These are phyloP conservation scores for Neofusicoccum cordaticola DNA, from an alignment of 2,329 filamentous ascomycete genomes.

Conservation along the genomic window DNA sequence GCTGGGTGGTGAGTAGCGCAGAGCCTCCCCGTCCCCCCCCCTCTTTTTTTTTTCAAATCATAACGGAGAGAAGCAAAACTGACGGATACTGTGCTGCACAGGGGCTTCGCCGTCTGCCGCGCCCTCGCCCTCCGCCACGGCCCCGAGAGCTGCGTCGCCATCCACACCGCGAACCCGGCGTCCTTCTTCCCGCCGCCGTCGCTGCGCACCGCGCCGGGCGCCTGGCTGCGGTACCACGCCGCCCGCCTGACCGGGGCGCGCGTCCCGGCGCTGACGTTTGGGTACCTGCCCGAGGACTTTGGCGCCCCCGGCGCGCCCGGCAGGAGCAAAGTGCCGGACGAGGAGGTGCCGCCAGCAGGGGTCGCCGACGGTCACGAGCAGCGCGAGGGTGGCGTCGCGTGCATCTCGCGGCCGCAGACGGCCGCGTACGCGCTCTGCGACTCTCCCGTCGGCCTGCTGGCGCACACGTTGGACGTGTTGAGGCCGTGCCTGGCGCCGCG, in stretches of 20 bases:
- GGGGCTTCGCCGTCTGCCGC: constrained; percentile 44
- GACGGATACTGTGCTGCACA: constrained; percentile 18
- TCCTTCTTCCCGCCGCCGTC: constrained; percentile 54
- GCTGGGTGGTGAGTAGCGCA: constrained; percentile 43
- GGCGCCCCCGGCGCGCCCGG: no score
- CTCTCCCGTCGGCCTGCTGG: constrained; percentile 36
- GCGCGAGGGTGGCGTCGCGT: not conserved
- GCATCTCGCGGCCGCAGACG: constrained; percentile 30
- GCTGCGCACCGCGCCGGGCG: constrained; percentile 42
- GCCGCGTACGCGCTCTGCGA: constrained; percentile 38
- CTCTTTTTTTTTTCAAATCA: no score
- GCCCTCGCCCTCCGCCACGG: constrained; percentile 48
- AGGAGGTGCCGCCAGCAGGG: not conserved
- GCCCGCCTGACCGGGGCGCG: constrained; percentile 42
- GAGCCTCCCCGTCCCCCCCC: not conserved
- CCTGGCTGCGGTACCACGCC: constrained; percentile 57
- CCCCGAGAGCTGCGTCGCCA: constrained; percentile 53
- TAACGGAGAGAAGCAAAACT: no score
- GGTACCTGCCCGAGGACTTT: constrained; percentile 56
- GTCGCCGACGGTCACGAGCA: no score
- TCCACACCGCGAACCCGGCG: constrained; percentile 54
- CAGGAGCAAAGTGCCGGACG: not conserved
- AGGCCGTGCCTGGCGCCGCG: constrained; percentile 22
- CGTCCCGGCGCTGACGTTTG: constrained; percentile 51
- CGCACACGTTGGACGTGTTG: constrained; percentile 32